Evolutionary conservation across 83 land plant genomes (phyloP), one percentile per base, ranked within the genome.

Genomic region (Picea abies): DNA sequence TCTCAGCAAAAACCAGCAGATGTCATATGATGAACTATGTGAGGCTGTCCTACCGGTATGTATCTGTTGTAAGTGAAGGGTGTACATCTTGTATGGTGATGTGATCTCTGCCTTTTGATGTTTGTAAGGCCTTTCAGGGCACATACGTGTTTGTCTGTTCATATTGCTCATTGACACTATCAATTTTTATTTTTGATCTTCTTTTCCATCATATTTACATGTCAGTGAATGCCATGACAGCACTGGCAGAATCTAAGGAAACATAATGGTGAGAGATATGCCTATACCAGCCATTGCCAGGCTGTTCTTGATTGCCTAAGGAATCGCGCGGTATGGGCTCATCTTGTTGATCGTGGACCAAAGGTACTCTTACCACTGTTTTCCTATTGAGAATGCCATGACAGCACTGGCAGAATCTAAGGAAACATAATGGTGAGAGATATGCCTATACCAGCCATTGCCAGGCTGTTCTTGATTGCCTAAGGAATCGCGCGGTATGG

Each of bases 391-490:
- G 23, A 73, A 41, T 73, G 56, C 14, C 25, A 44, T 83, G 65
- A 37, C 94, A 95, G 98, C 96, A 95, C 60, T 93, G 96, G 98
- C 87, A 84, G 63, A 90, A 90, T 70, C 79, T 95, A 76, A 86
- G 96, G 85, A 95, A 95, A 79, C 90, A 86, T 81, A 95, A 90
- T 90, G 98, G 98, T 61, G 94, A 95, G 85, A 90, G 90, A 0
- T 93, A 95, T 90, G 94, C 96, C 68, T 92, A 93, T 75, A 76
- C 96, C 29, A 92, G 90, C 79, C 96, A 90, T 80, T 86, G 88
- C 19, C 96, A 95, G 79, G 98, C 93, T 83, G 94, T 92, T 68
- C 93, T 91, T 77, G 98, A 95, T 84, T 92, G 92, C 70, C 77
- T 95, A 79, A 89, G 91, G 37, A 95, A 89, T 61, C 83, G 96